Evolutionary conservation across 202 grass and related monocot genomes (phyloP), one percentile per base, ranked within the genome.

Genomic region (Panicum virgatum): DNA sequence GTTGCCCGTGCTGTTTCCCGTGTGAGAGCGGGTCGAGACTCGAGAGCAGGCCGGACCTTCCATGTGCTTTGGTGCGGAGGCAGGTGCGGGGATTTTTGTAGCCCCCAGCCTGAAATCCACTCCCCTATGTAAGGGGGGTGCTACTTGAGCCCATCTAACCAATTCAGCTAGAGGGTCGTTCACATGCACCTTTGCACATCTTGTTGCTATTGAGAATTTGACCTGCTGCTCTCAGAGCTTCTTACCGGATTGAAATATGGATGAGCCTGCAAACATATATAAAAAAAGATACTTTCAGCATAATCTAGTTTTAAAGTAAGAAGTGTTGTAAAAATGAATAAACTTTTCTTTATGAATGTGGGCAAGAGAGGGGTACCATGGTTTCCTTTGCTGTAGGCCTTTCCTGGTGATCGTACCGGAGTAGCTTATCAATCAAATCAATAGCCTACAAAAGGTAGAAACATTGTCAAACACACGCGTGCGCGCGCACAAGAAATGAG

Each of bases 311-410:
- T 16, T 19, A 9, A 45, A 75, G 22, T 40, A 69, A 54, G 37
- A 54, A 12, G 75, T 71, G 4, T 36, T 3, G 0, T 58, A 65
- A 26, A 15, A 57, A 64, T 81, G 25, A 1, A 32, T 22, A 25
- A 52, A 62, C 30, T 73, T 73, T 29, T 40, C 10, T 68, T 83
- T 69, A 53, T 61, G 66, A 82, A 67, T 52, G n/a, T 37, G 15
- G 8, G 32, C 46, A 13, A 53, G 52, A 2, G 53, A 2, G 14
- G 67, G 22, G 25, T 88, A 96, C 91, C 93, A 96, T 99, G 20
- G 91, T 89, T 85, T 96, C 93, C 83, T 96, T 99, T 47, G 93
- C 89, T 79, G 96, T 96, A 74, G 78, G 89, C 77, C 96, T 90
- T 90, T 99, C 93, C 22, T 94, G 91, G 75, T 99, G 96, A 76